Percentiles rank a stretch among this genome's conserved stretches.
Evolutionary conservation across 352 stramenopile genomes (phyloP).

Genomic region (Pythium phragmiticola): DNA sequence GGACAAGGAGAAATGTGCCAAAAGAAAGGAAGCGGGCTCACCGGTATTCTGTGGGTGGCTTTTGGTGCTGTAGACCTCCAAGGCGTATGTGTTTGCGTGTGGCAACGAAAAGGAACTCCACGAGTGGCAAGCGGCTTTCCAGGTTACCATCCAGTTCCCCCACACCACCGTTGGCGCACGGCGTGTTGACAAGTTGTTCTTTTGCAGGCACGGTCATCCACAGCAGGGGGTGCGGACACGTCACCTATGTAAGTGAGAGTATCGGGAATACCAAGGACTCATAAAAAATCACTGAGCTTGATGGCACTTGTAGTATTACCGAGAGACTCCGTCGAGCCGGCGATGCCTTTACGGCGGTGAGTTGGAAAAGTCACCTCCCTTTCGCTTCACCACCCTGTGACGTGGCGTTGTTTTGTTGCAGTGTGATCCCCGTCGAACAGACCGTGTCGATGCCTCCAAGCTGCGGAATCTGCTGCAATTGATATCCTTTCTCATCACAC

Average conservation of each 20-base stretch:
- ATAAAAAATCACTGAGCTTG: neutral
- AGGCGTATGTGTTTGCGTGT: constrained; percentile 64
- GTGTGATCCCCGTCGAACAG: constrained; percentile 41
- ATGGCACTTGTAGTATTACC: constrained; percentile 26
- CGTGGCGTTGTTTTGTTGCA: constrained; percentile 18
- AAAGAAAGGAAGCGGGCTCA: no score
- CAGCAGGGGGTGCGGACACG: constrained; percentile 4
- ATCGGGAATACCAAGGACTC: neutral
- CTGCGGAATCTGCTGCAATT: constrained; percentile 45
- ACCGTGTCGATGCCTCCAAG: constrained; percentile 45
- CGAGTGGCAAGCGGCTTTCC: constrained; percentile 61
- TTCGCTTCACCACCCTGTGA: neutral
- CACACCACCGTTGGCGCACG: neutral
- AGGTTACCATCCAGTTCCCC: constrained; percentile 9
- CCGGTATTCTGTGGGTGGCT: no score
- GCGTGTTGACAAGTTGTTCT: neutral
- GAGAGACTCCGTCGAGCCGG: constrained; percentile 58
- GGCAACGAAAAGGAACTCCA: constrained; percentile 47
- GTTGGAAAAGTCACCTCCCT: neutral
- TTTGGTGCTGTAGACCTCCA: constrained; percentile 31
- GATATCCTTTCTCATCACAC: constrained; percentile 45
- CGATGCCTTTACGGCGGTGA: constrained; percentile 50
- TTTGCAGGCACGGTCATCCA: neutral
- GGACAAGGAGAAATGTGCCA: neutral
- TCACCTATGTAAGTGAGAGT: constrained; percentile 20